Evolutionary conservation across 345 rosid species (phyloP), one percentile per base, ranked within the genome.

Genomic region (Turritis glabra): DNA sequence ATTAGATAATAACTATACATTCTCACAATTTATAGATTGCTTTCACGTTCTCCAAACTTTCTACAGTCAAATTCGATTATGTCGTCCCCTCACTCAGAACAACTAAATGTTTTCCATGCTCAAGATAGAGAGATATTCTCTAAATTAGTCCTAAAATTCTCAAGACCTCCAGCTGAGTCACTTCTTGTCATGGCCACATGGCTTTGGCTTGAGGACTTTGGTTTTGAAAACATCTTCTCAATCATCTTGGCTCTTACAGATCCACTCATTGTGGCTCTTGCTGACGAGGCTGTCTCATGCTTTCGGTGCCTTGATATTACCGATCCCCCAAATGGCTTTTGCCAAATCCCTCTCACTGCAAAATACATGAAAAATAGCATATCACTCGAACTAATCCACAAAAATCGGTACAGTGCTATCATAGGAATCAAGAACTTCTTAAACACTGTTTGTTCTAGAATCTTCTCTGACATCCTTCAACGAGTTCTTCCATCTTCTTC

Each of bases 121-220:
- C 74, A 75, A 4, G 85, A 80, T 2, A 67, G 84, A 51, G 71
- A 52, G 12, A 22, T 82, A 5, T 84, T 82, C 68, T 23, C 81
- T 8, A 78, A 75, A 12, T 9, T 84, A 55, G 78, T 84, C 2
- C 13, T 77, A 8, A 55, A 25, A 3, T 52, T 67, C 30, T 48
- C 65, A 64, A 64, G 82, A 47, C 59, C 79, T 2, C 82, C 78
- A 0, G 76, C 59, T 14, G 83, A 84, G 10, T 82, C 82, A 37
- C 57, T 84, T 18, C 76, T 84, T 2, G 56, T 84, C 62, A 73
- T 82, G 68, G 84, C 88, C 3, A 26, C 71, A 9, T 84, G 84
- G 85, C 64, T 84, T 33, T 82, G 88, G 88, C 71, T 84, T 14
- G 83, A 84, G 69, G 72, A 82, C 2, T 66, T 21, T 23, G 77